Evolutionary conservation across 1,284 basidiomycete species (phyloP).

Genomic region (Cryptococcus jaspeensis): DNA sequence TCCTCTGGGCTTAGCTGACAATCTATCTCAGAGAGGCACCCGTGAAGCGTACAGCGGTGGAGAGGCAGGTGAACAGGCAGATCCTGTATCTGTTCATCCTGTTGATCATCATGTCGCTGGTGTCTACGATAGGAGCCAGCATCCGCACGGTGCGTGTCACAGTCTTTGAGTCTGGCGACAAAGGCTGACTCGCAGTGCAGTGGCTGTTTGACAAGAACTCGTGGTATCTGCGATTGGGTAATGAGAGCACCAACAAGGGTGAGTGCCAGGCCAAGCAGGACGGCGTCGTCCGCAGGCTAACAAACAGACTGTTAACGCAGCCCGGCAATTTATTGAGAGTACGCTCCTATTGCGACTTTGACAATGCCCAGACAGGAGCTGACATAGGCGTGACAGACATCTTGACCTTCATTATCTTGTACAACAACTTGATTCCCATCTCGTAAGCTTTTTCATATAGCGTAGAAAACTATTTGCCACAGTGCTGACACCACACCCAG

Average conservation of each 20-base stretch:
- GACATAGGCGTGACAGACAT: constrained; percentile 62
- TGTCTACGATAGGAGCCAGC: constrained; percentile 87
- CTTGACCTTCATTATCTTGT: constrained; percentile 96
- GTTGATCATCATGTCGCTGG: constrained; percentile 80
- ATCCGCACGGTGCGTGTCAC: constrained; percentile 61
- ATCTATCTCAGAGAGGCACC: constrained; percentile 75
- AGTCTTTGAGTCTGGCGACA: background rate
- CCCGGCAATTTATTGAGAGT: constrained; percentile 79
- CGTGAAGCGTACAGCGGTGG: constrained; percentile 94
- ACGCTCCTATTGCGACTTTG: constrained; percentile 9
- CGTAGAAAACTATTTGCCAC: background rate
- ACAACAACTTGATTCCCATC: constrained; percentile 99
- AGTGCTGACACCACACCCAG: constrained; percentile 23
- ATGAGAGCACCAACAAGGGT: constrained; percentile 50
- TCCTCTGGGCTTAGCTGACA: no score
- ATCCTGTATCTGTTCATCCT: constrained; percentile 95
- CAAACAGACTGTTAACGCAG: no score
- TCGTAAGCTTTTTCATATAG: constrained; percentile 55
- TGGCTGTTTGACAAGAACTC: constrained; percentile 74
- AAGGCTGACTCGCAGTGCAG: constrained; percentile 30
- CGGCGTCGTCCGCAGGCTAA: background rate
- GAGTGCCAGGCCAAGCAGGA: no score
- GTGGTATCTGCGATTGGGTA: constrained; percentile 69
- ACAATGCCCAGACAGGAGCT: no score
- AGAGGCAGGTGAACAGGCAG: constrained; percentile 92